Base-by-base conservation (phyloP, 129 eudicot species). In the Tagetes patula region DNA sequence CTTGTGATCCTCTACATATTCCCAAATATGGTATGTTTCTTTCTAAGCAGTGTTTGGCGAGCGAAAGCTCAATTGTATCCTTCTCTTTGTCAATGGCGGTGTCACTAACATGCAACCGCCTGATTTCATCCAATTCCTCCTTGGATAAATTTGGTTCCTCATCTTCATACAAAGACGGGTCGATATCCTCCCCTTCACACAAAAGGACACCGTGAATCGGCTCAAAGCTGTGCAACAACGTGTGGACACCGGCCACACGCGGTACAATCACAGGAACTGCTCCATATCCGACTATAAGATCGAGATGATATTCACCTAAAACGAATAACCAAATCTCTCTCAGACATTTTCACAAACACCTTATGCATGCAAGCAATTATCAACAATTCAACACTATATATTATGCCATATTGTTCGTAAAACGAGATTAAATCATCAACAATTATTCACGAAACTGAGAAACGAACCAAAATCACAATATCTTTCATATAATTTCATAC, bases 181-280 rank as follows among this genome's bases (percentile, higher is more conserved):
- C 99, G 36, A 94, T 84, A 74, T 94, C 99, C 49, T 94, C 99
- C 3, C 99, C 99, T 79, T 94, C 99, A 54, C 99, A 94, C 8
- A 94, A 83, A 65, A 94, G 99, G 62, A 94, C 97, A 0, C 99
- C 97, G 8, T 94, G 99, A 43, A 94, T 94, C 0, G 99, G 97
- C 79, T 90, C 97, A 12, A 94, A 94, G 73, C 99, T 94, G 69
- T 90, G 91, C 8, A 94, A 56, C 27, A 90, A 72, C 82, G 77
- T 73, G 75, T 88, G 90, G 14, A 94, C 90, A 1, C 99, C 99
- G 5, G 84, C 82, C 0, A 90, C 99, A 14, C 99, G 83, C 5
- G 97, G 97, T 27, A 94, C 93, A 10, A 94, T 94, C 1, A 94
- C 94, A 0, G 99, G 99, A 1, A 90, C 99, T 0, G 97, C 99